Evolutionary conservation across 2,329 filamentous ascomycete species (phyloP), one percentile per base, ranked within the genome.

Genomic region (Trichoderma sp.): DNA sequence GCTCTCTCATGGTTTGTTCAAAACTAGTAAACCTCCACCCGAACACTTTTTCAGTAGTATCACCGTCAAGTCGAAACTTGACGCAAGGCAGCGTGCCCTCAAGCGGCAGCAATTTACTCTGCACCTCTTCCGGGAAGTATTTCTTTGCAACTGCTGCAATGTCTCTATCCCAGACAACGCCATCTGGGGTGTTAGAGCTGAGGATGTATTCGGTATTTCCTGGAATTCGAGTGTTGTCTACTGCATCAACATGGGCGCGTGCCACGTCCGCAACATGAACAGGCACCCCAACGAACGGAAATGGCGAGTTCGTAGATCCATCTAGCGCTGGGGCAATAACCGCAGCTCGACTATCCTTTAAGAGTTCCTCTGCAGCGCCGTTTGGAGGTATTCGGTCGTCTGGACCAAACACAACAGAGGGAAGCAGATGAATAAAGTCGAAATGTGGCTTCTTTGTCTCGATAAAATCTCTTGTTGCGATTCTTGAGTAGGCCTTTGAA

Each of bases 141-240:
- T 68, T 64, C 2, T 22, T 19, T 1, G 63, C 67, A 59, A 69
- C 54, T 4, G 29, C 42, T 13, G 37, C 25, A 19, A 58, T 27
- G 5, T 70, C 67, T 29, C 52, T 37, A 32, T 70, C 60, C 70
- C 70, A 71, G 4, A 42, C 64, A 13, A 70, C 45, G 4, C 70
- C 69, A 3, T 70, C 58, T 2, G 57, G 66, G 1, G 68, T 67
- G 29, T 70, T 66, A 17, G 70, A 70, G 29, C 60, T 70, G 15
- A 70, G 64, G 17, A 71, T 69, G n/a, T 67, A 71, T 17, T 71
- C 70, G 1, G 60, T 35, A 35, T 71, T 71, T 8, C 70, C 69
- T 17, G 67, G 67, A 9, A 71, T 64, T 5, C 48, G 68, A 12
- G 67, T 37, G 12, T 22, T 42, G n/a, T 70, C 53, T 4, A 68